Base-by-base conservation (phyloP, 1,284 basidiomycete species). In the Pyrrhoderma noxium region DNA sequence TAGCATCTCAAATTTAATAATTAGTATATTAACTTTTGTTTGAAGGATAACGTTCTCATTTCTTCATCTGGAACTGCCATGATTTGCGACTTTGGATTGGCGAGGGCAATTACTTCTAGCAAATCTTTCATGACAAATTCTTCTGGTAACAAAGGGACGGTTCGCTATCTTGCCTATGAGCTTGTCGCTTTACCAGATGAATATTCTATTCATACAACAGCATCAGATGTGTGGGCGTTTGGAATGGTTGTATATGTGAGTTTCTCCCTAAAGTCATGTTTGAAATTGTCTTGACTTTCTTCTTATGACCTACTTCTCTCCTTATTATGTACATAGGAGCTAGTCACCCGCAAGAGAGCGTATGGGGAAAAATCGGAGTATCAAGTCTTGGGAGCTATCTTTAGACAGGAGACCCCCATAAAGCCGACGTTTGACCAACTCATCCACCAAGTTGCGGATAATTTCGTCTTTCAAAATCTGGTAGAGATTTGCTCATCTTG, bases 81-180 rank as follows among this genome's bases (percentile, higher is more conserved):
- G 3, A 46, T 52, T 16, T 52, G 45, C 27, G 45, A 52, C 21
- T 47, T 52, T 21, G 51, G 51, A 21, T 43, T 36, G 40, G 38
- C 40, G 18, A 11, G 47, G 11, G 40, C 40, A 23, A 39, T 41
- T 11, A 40, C 23, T 14, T 40, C 38, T 40, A 18, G 16, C 14
- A 40, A 5, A n/a, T 40, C 38, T 8, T 16, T 22, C n/a, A 40
- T 7, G 38, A n/a, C 38, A 40, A 40, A 5, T 40, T n/a, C 7
- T 4, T 18, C 38, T 8, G 27, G 27, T 31, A 31, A 5, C 8
- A 44, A 44, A n/a, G 42, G 42, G 8, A 44, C 42, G 5, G 5
- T n/a, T 3, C 18, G 23, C 7, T 44, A 44, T 19, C n/a, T 44
- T 3, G 42, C 42, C 23, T 25, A 19, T 23, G 42, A 44, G 23